phyloP scores from a whole-genome alignment of 2,329 filamentous ascomycete species.

The Colletotrichum sp. region DNA sequence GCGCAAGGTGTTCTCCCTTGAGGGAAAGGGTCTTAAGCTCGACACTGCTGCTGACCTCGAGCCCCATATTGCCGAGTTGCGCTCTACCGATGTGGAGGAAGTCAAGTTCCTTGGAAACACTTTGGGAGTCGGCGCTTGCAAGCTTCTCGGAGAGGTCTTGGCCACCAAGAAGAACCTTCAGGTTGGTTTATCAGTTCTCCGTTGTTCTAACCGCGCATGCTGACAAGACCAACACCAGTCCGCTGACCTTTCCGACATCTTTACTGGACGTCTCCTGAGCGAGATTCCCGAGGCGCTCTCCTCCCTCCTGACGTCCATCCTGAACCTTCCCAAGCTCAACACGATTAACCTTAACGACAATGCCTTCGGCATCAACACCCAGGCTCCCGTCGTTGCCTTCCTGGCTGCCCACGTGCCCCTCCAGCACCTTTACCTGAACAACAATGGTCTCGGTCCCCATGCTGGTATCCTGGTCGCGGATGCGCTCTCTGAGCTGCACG shows the following conservation, averaged over 20 bases:
- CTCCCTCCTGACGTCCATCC: slow-evolving; percentile 82
- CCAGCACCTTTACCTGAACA: slow-evolving; percentile 95
- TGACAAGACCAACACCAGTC: slow-evolving; percentile 46
- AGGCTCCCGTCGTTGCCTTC: slow-evolving; percentile 91
- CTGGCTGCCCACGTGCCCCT: slow-evolving; percentile 87
- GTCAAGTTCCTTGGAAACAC: slow-evolving; percentile 91
- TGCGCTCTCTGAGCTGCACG: slow-evolving; percentile 81
- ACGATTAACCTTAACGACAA: slow-evolving; percentile 98
- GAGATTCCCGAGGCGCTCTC: slow-evolving; percentile 93
- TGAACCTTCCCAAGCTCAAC: slow-evolving; percentile 84
- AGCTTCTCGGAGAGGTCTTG: slow-evolving; percentile 83
- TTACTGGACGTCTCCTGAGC: slow-evolving; percentile 89
- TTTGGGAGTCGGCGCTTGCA: slow-evolving; percentile 85
- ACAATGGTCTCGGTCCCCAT: slow-evolving; percentile 94
- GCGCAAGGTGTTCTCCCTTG: slow-evolving; percentile 81
- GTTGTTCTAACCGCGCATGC: background rate
- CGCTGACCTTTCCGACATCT: slow-evolving; percentile 96
- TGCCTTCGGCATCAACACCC: slow-evolving; percentile 94
- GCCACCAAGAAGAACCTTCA: slow-evolving; percentile 83
- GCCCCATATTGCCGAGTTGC: slow-evolving; percentile 78
- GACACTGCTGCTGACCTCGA: slow-evolving; percentile 87
- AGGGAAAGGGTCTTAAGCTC: slow-evolving; percentile 92
- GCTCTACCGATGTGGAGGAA: slow-evolving; percentile 80
- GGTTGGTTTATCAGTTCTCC: slow-evolving; percentile 47
- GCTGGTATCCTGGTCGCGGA: slow-evolving; percentile 90